phyloP scores from a whole-genome alignment of 495 filamentous ascomycete species.

The Penicillium argentinense region DNA sequence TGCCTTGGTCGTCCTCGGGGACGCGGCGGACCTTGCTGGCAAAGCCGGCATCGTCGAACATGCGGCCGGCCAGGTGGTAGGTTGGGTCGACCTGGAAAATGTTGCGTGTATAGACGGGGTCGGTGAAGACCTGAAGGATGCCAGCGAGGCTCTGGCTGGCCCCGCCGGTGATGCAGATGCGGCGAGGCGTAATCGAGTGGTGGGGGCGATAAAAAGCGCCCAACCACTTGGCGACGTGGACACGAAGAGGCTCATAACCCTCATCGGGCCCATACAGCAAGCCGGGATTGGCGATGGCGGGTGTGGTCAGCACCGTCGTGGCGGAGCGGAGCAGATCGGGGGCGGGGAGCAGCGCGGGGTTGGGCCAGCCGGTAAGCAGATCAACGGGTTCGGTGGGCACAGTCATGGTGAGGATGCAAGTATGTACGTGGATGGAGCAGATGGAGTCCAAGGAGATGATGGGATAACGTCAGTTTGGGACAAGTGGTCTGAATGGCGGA shows the following conservation, averaged over 20 bases:
- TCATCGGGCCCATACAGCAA: slow-evolving; percentile 78
- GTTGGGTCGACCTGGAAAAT: slow-evolving; percentile 81
- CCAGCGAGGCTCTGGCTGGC: slow-evolving; percentile 75
- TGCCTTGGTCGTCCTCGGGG: slow-evolving; percentile 71
- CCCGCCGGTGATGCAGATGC: slow-evolving; percentile 79
- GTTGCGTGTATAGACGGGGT: slow-evolving; percentile 69
- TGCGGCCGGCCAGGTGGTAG: slow-evolving; percentile 74
- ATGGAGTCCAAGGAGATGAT: neutral
- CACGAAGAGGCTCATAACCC: slow-evolving; percentile 66
- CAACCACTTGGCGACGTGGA: slow-evolving; percentile 69
- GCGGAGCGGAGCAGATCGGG: slow-evolving; percentile 55
- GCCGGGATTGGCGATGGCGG: slow-evolving; percentile 52
- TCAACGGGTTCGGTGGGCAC: slow-evolving; percentile 50
- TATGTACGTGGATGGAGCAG: neutral
- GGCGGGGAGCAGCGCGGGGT: slow-evolving; percentile 67
- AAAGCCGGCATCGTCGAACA: slow-evolving; percentile 80
- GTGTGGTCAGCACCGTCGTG: slow-evolving; percentile 54
- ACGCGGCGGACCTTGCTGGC: slow-evolving; percentile 59
- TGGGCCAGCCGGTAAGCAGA: slow-evolving; percentile 70
- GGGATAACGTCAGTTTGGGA: slow-evolving; percentile 4
- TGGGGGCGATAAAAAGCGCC: slow-evolving; percentile 55
- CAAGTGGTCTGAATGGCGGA: neutral
- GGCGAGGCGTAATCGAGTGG: slow-evolving; percentile 42
- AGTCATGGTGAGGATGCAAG: neutral
- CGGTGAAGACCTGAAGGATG: slow-evolving; percentile 72